phyloP scores from a whole-genome alignment of 495 filamentous ascomycete species.

The Aspergillus heteromorphus region DNA sequence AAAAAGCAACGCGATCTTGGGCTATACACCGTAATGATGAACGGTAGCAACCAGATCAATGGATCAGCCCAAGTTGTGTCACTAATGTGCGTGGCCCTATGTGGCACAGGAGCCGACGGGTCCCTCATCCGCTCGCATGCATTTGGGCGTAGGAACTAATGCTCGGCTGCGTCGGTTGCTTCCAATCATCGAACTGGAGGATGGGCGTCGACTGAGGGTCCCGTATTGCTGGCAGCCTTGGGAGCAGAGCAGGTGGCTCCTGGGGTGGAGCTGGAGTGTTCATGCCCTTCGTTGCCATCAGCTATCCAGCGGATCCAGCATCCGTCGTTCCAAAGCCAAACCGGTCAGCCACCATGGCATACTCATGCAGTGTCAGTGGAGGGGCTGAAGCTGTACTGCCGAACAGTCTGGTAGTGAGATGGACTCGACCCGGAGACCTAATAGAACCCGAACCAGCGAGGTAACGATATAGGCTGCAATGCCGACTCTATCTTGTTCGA shows the following conservation, averaged over 20 bases:
- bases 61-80: conserved; percentile 14
- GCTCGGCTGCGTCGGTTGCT: conserved; percentile 10
- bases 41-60: conserved; percentile 2
- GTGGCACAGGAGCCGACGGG: conserved; percentile 12
- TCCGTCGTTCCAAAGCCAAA: not conserved
- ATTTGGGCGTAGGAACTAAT: conserved; percentile 18
- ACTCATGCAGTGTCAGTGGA: not conserved
- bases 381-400: not conserved
- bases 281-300: not conserved
- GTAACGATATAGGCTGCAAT: not conserved
- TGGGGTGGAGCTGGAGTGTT: not conserved
- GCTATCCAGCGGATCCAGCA: not conserved
- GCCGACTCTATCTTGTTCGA: not conserved
- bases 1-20: not conserved
- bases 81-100: conserved; percentile 18
- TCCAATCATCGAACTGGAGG: not conserved
- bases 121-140: conserved; percentile 15
- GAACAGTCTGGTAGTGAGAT: not conserved
- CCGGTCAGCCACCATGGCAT: not conserved
- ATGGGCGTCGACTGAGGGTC: not conserved
- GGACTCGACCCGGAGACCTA: not conserved
- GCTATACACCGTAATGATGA: conserved; percentile 11
- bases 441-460: not conserved
- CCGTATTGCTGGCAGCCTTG: not conserved
- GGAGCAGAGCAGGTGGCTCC: not conserved